phyloP scores from a whole-genome alignment of 495 filamentous ascomycete genomes.

The Lepraria neglecta region DNA sequence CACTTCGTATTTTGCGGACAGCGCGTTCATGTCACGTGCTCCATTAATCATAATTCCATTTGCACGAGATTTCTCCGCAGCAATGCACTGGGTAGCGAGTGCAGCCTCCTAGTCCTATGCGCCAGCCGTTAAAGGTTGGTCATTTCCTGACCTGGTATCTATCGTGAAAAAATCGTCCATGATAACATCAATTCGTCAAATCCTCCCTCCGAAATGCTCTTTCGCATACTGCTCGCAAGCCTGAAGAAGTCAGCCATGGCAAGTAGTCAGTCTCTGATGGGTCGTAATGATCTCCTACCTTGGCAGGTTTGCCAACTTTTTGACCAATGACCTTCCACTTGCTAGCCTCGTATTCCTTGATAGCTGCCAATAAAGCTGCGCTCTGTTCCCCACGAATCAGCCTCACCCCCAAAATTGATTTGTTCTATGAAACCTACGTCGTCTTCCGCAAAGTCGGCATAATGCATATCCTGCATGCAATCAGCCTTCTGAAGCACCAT shows the following conservation, averaged over 20 bases:
- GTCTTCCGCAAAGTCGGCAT: constrained; percentile 97
- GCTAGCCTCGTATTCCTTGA: constrained; percentile 97
- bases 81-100: not conserved
- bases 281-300: constrained; percentile 48
- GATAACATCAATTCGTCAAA: constrained; percentile 13
- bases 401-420: not conserved
- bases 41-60: not conserved
- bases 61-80: not conserved
- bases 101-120: constrained; percentile 5
- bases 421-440: constrained; percentile 56
- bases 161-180: constrained; percentile 7
- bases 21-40: not conserved
- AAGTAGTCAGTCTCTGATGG: not conserved
- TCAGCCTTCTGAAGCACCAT: constrained; percentile 18
- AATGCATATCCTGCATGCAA: constrained; percentile 80
- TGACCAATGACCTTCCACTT: constrained; percentile 97
- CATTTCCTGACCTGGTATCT: constrained; percentile 16
- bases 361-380: constrained; percentile 78
- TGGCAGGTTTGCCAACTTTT: constrained; percentile 96
- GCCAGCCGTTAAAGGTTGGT: constrained; percentile 13
- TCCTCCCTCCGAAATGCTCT: constrained; percentile 62
- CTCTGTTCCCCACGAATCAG: constrained; percentile 52
- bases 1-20: too few species aligned
- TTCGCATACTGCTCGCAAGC: constrained; percentile 98
- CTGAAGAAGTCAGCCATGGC: constrained; percentile 39